Evolutionary conservation across 139 green algal genomes (phyloP).

Genomic region (Volvox africanus): DNA sequence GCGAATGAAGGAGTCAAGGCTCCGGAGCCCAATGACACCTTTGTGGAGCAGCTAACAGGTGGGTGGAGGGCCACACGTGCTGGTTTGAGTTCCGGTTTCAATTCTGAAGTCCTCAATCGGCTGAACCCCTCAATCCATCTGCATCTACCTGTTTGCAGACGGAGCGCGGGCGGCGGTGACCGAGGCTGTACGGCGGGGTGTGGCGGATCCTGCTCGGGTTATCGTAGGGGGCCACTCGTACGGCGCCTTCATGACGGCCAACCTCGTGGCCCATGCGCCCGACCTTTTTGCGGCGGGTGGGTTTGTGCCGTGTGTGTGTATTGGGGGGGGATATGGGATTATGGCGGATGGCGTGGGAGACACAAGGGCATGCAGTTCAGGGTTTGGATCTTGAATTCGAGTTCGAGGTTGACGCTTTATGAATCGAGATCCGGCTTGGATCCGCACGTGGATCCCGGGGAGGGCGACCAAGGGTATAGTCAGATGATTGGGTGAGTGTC

Average conservation of each 20-base stretch:
- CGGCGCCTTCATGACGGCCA: slow-evolving; percentile 92
- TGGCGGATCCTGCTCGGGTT: slow-evolving; percentile 83
- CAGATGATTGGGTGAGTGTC: too few relatives aligned
- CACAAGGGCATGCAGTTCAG: too few relatives aligned
- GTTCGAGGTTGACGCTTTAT: too few relatives aligned
- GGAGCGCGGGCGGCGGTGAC: slow-evolving; percentile 67
- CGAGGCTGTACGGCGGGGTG: slow-evolving; percentile 82
- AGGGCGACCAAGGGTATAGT: too few relatives aligned
- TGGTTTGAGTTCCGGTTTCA: too few relatives aligned
- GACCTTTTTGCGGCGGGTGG: slow-evolving; percentile 91
- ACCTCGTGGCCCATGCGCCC: slow-evolving; percentile 88
- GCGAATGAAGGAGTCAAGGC: background rate
- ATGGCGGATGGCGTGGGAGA: too few relatives aligned
- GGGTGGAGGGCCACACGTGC: background rate
- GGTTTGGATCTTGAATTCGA: too few relatives aligned
- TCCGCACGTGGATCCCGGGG: too few relatives aligned
- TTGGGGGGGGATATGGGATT: background rate
- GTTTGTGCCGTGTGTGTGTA: background rate
- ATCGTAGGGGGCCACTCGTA: slow-evolving; percentile 91
- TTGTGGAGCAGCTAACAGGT: slow-evolving; percentile 94
- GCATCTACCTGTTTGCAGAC: too few relatives aligned
- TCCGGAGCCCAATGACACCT: slow-evolving; percentile 96
- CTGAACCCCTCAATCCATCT: too few relatives aligned
- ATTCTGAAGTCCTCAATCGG: too few relatives aligned
- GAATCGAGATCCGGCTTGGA: too few relatives aligned